phyloP scores from a whole-genome alignment of 2,329 filamentous ascomycete genomes.

The Ophiosphaerella narmari region DNA sequence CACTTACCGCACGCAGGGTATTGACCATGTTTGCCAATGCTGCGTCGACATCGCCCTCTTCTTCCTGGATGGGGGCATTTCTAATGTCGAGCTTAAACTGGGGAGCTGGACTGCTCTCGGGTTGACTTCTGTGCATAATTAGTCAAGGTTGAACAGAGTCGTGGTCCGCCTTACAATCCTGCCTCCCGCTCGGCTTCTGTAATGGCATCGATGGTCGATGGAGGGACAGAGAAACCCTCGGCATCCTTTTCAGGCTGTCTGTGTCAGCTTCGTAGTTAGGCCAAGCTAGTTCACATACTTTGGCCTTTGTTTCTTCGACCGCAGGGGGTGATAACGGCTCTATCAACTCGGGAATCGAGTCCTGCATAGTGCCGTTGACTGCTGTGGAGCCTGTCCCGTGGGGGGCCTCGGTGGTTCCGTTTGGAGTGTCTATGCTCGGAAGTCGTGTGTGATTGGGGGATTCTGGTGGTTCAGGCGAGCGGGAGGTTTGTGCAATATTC shows the following conservation, averaged over 20 bases:
- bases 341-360: constrained; percentile 43
- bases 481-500: constrained; percentile 32
- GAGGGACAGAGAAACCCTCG: constrained; percentile 77
- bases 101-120: constrained; percentile 43
- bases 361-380: constrained; percentile 38
- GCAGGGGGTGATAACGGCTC: constrained; percentile 42
- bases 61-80: constrained; percentile 77
- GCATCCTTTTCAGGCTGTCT: constrained; percentile 62
- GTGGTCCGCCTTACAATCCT: constrained; percentile 31
- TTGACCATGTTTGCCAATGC: constrained; percentile 77
- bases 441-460: constrained; percentile 40
- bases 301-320: constrained; percentile 26
- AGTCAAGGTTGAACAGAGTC: background rate
- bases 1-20: constrained; percentile 64
- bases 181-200: constrained; percentile 74
- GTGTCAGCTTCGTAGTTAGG: constrained; percentile 1
- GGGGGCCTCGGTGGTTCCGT: constrained; percentile 34
- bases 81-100: constrained; percentile 80
- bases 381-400: constrained; percentile 20
- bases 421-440: constrained; percentile 33
- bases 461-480: constrained; percentile 36
- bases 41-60: constrained; percentile 73
- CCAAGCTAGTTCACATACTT: constrained; percentile 22
- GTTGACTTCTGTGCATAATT: constrained; percentile 16
- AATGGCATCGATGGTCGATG: constrained; percentile 62